Base-by-base conservation (phyloP, 163 green algal genomes). In the Scenedesmus sp. region DNA sequence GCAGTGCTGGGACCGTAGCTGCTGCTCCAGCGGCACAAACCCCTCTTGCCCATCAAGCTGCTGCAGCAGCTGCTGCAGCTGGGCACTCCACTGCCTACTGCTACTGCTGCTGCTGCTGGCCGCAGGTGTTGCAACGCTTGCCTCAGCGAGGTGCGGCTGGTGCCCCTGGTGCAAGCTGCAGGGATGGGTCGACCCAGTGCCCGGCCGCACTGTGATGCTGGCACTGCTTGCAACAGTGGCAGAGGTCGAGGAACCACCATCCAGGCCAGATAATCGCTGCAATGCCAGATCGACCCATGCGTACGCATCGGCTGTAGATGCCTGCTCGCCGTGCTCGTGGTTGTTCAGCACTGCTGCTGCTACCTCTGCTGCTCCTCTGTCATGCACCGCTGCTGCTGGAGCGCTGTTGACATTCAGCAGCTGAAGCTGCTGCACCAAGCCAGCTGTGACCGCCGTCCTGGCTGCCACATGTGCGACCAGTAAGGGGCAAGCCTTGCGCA, bases 51-150 rank as follows among this genome's bases (percentile, higher is more conserved):
- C 22, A 15, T 43, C n/a, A 33, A 72, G 35, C 44, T 83, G 42
- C 85, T 83, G 85, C 20, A 43, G 6, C 6, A 37, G 46, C 65
- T 82, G 18, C n/a, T 83, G 70, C 37, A 84, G 22, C 42, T 56
- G 43, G 4, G 26, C 42, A 65, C 4, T 65, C 42, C 43, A 20
- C 22, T 51, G 46, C 44, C 2, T 26, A 43, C 44, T 85, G 85
- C 85, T 80, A 78, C 73, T 91, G 72, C 46, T 79, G 30, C 83
- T 81, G 59, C 83, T 59, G 37, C 35, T 30, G 37, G 73, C 35
- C 33, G 37, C 65, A 40, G 15, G 46, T 68, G 4, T 3, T 26
- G 30, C 30, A 76, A 37, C 30, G 6, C 30, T 40, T 76, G 65
- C 30, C 65, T 10, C 30, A 76, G 6, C 30, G 20, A 37, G 6